A percentile compares a stretch with the other conserved stretches of the same genome.
Conservation (phyloP, 169 alveolate species). For the Pseudocohnilembus persalinus region DNA sequence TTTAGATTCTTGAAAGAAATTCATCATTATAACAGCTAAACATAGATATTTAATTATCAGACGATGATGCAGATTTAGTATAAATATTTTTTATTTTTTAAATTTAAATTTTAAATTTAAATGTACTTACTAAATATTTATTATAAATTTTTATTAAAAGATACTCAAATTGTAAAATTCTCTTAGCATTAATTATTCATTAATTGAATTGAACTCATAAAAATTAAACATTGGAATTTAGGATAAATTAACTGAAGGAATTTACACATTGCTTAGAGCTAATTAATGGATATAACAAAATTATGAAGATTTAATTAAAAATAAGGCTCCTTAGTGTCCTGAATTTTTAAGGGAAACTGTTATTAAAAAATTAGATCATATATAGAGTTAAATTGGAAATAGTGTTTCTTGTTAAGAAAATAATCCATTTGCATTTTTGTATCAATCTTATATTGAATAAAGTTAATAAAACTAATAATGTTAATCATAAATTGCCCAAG, state of each 20-base stretch:
- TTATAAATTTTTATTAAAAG: background rate
- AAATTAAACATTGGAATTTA: background rate
- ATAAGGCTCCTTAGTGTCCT: conserved; percentile 9
- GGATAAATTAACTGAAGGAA: background rate
- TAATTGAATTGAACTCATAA: background rate
- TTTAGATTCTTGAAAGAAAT: background rate
- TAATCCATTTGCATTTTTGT: background rate
- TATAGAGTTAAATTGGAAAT: background rate
- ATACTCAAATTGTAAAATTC: background rate
- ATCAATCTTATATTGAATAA: background rate
- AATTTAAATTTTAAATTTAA: background rate
- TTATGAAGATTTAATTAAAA: conserved; percentile 5
- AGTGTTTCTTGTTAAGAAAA: background rate
- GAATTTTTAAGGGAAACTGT: background rate
- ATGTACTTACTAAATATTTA: no score
- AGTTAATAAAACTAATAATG: background rate
- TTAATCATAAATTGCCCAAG: background rate
- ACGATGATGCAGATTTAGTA: conserved; percentile 16
- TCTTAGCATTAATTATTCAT: background rate
- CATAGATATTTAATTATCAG: background rate
- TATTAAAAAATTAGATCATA: background rate
- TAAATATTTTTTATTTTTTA: background rate
- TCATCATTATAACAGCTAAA: background rate
- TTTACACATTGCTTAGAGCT: background rate
- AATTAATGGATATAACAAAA: conserved; percentile 13